Evolutionary conservation across 139 green algal genomes (phyloP).

Genomic region (Desmodesmus armatus): DNA sequence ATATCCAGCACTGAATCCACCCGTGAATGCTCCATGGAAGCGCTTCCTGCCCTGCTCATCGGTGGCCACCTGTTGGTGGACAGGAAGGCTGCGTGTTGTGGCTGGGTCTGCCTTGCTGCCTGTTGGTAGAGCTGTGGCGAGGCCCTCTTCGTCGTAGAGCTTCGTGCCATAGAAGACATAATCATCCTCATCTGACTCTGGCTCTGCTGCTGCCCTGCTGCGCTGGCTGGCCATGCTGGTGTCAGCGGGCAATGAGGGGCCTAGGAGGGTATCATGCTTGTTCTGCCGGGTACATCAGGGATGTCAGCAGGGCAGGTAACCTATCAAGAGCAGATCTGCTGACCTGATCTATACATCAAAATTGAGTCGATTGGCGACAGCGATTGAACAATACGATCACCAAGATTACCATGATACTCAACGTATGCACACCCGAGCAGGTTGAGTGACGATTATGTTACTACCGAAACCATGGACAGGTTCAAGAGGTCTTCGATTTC

Average conservation of each 20-base stretch:
- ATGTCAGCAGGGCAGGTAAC: neutral
- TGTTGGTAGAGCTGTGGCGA: constrained; percentile 42
- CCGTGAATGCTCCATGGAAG: constrained; percentile 98
- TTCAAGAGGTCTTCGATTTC: too few relatives aligned
- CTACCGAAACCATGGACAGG: too few relatives aligned
- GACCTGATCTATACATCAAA: too few relatives aligned
- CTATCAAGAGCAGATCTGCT: too few relatives aligned
- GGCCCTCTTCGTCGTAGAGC: constrained; percentile 73
- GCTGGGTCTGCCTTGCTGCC: constrained; percentile 62
- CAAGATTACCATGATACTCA: too few relatives aligned
- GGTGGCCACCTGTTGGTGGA: constrained; percentile 82
- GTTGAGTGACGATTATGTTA: too few relatives aligned
- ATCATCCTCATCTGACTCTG: constrained; percentile 67
- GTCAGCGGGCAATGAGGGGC: too few relatives aligned
- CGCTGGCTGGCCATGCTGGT: neutral
- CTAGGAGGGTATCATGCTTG: too few relatives aligned
- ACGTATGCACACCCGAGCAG: too few relatives aligned
- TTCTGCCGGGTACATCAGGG: neutral
- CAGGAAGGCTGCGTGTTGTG: constrained; percentile 34
- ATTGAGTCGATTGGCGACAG: too few relatives aligned
- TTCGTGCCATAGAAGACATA: constrained; percentile 79
- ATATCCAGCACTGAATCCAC: constrained; percentile 93
- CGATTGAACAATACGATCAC: too few relatives aligned
- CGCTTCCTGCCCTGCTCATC: constrained; percentile 81
- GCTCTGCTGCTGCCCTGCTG: neutral